Evolutionary conservation across 1,284 basidiomycete species (phyloP), one percentile per base, ranked within the genome.

Genomic region (Pascua sp.): DNA sequence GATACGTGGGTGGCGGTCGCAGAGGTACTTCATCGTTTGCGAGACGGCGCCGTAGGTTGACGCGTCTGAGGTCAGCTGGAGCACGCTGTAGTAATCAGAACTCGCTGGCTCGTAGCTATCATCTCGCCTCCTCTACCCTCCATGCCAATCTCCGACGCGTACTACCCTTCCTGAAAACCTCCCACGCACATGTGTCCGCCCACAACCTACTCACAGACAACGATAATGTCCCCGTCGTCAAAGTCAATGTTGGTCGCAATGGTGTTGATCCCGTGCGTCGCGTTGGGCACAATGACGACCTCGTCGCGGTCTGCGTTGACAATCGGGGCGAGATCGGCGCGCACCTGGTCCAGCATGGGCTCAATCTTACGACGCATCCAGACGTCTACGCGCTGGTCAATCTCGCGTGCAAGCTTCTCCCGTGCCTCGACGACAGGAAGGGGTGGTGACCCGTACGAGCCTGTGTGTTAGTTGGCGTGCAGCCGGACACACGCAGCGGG

Each of bases 391-490:
- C 82, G 83, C 1, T 74, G 64, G 68, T 90, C 89, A 24, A 82
- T 77, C 61, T 82, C 67, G 12, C 79, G 72, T 0, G 77, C 73
- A 10, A 86, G 67, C 32, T 79, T 72, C 37, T 80, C 74, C 65
- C 79, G 81, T 17, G 81, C 81, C 39, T 79, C 78, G 16, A 82
- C 69, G 13, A 91, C 86, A 8, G 85, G 83, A 2, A 77, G 72
- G 0, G 89, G 87, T 0, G 83, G 72, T 1, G 87, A 83, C 4
- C 89, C 89, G 62, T 85, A 90, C 0, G 86, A 85, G 5, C 86
- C 86, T 87, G 55, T 32, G 24, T 32, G 24, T 32, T 7, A 32
- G 24, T 32, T 32, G 41, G 49, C 18, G n/a, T 38, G 24, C 13
- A 37, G 16, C 16, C 2, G 36, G n/a, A 11, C 17, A 12, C 10